Conservation (phyloP, 345 rosid genomes). For the Balakata baccata region DNA sequence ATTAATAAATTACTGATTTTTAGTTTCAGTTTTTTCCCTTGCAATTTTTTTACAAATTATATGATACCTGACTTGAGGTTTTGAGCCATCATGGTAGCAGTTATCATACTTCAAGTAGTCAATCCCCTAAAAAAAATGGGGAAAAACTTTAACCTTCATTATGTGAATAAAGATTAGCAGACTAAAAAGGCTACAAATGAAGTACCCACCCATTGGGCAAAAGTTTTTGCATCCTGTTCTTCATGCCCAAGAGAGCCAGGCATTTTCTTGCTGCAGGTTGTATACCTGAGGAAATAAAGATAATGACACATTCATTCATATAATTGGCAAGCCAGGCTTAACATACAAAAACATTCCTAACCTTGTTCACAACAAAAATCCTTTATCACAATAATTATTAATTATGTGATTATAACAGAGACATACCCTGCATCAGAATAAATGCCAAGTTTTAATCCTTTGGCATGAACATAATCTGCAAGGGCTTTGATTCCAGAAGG, state of each 20-base stretch:
- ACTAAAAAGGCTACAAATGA: neutral
- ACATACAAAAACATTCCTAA: too few species aligned
- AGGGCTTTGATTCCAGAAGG: slow-evolving; percentile 33
- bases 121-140: slow-evolving; percentile 19
- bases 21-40: too few species aligned
- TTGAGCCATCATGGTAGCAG: slow-evolving; percentile 29
- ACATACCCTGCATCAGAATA: slow-evolving; percentile 33
- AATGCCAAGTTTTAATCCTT: slow-evolving; percentile 30
- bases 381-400: too few species aligned
- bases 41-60: neutral
- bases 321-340: too few species aligned
- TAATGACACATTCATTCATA: too few species aligned
- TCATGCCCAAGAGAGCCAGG: slow-evolving; percentile 33
- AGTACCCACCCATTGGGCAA: slow-evolving; percentile 24
- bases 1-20: too few species aligned
- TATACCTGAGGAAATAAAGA: slow-evolving; percentile 6
- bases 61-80: slow-evolving; percentile 23
- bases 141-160: neutral
- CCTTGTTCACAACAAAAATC: too few species aligned
- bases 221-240: slow-evolving; percentile 24
- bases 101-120: slow-evolving; percentile 35
- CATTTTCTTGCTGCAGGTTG: slow-evolving; percentile 28
- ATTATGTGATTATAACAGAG: neutral
- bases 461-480: slow-evolving; percentile 30
- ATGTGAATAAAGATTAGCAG: neutral